A percentile compares a stretch with the other conserved stretches of the same genome.
These are phyloP conservation scores for Cladosporium sp. DNA, from an alignment of 2,329 filamentous ascomycete genomes.

Conservation along the genomic window DNA sequence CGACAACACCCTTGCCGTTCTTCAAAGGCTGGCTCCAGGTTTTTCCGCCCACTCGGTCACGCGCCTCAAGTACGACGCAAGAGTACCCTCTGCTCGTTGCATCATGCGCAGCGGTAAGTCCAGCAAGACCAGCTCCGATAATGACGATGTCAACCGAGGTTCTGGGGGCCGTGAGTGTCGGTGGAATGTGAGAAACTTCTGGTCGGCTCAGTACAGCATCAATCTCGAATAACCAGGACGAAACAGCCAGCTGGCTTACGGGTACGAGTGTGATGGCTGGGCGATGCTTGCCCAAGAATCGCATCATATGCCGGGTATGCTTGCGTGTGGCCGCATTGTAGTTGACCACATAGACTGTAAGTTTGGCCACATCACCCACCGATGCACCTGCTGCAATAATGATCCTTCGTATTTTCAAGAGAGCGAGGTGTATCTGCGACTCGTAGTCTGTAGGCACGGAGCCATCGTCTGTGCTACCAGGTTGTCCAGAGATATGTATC, in stretches of 20 bases:
- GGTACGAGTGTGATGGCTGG: slow-evolving; percentile 24
- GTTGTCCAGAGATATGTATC: slow-evolving; percentile 20
- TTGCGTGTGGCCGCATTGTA: slow-evolving; percentile 20
- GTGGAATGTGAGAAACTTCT: slow-evolving; percentile 7
- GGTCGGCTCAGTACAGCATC: slow-evolving; percentile 23
- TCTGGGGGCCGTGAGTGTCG: background rate
- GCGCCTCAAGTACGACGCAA: slow-evolving; percentile 30
- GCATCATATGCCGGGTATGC: slow-evolving; percentile 20
- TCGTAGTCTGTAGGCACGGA: slow-evolving; percentile 19
- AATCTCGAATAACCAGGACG: slow-evolving; percentile 24
- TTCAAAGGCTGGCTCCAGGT: slow-evolving; percentile 39
- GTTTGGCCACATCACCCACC: slow-evolving; percentile 22
- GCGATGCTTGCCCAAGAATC: slow-evolving; percentile 24
- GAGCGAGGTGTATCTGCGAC: slow-evolving; percentile 22
- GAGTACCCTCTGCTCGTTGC: slow-evolving; percentile 24
- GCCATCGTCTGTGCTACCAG: slow-evolving; percentile 21
- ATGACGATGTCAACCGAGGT: slow-evolving; percentile 28
- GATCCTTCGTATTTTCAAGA: slow-evolving; percentile 20
- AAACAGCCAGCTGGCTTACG: slow-evolving; percentile 23
- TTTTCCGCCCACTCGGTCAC: slow-evolving; percentile 40
- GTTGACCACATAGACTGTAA: slow-evolving; percentile 26
- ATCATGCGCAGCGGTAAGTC: slow-evolving; percentile 28
- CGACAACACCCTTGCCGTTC: slow-evolving; percentile 38
- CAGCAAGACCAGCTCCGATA: slow-evolving; percentile 31
- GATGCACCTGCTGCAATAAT: slow-evolving; percentile 24